Base-by-base conservation (phyloP, 2,329 filamentous ascomycete genomes). In the Chaetomium sp. region DNA sequence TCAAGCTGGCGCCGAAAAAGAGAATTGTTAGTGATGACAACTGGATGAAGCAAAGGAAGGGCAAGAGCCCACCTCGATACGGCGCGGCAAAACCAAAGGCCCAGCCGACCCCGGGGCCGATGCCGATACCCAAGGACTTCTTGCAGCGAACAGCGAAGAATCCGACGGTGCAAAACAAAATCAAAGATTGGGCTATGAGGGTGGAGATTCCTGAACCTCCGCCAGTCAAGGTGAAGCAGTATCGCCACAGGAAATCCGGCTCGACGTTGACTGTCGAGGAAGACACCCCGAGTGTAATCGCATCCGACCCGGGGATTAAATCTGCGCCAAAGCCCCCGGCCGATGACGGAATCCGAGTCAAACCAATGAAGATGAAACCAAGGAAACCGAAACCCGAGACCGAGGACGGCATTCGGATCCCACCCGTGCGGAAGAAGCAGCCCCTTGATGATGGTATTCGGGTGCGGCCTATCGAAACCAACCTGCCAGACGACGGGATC, bases 21-120 rank as follows among this genome's bases (percentile, higher is more conserved):
- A 87, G 93, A 68, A 92, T 98, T 61, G 87, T 97, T 67, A 97
- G 93, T 75, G 94, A 98, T 78, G 90, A 91, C 62, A 91, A 97
- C 78, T 98, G 94, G 91, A 87, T 87, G 78, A 88, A 87, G 73
- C 71, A 72, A 65, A 76, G 78, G 75, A 85, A 83, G 67, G 83
- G 81, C 65, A 83, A 82, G 66, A 82, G 75, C 13, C 76, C 79
- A 2, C 78, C 79, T 1, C 76, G 77, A 64, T 68, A 66, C 33
- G 54, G n/a, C 59, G 60, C 63, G 16, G 71, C 74, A 21, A 75
- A 73, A 45, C 64, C 71, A 5, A 75, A 76, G 49, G 74, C 77
- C 6, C 68, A 67, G 10, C 58, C 57, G 1, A 79, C 73, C 12
- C 69, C 72, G 13, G 70, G 31, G 31, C 35, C 35, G 16, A 42